Percentiles rank a stretch among this genome's conserved stretches.
Conservation (phyloP, 164 flowering plant species). For the Tinospora cordifolia region DNA sequence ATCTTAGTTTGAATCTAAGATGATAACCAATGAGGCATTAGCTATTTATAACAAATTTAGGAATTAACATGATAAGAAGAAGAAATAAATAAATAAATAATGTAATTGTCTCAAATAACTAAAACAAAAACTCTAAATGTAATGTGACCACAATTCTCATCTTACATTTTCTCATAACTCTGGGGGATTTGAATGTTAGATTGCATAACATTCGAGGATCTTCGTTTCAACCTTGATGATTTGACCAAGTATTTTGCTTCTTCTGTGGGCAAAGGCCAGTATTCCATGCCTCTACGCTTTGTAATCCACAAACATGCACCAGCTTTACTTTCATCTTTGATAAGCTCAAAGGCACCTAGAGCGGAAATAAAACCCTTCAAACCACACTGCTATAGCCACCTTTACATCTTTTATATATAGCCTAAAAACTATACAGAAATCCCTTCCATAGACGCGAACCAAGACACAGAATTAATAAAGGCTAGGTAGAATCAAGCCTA, state of each 20-base stretch:
- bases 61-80: background rate
- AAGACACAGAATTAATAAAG: background rate
- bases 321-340: slow-evolving; percentile 75
- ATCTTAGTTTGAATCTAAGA: background rate
- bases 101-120: background rate
- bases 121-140: background rate
- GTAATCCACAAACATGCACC: slow-evolving; percentile 93
- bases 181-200: slow-evolving; percentile 47
- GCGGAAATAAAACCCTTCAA: background rate
- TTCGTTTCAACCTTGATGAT: slow-evolving; percentile 32
- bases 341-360: slow-evolving; percentile 86
- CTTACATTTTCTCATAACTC: slow-evolving; percentile 79
- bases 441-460: background rate
- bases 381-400: background rate
- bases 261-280: slow-evolving; percentile 88
- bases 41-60: background rate
- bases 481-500: background rate
- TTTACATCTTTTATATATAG: background rate
- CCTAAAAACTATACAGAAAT: background rate
- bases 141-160: background rate
- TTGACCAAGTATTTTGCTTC: slow-evolving; percentile 59
- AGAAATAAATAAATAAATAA: slow-evolving; percentile 3
- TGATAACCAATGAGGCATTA: background rate
- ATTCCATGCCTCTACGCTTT: slow-evolving; percentile 80
- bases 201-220: slow-evolving; percentile 18